phyloP scores from a whole-genome alignment of 148 eudicot species.

The Vaccinium myrtillus region DNA sequence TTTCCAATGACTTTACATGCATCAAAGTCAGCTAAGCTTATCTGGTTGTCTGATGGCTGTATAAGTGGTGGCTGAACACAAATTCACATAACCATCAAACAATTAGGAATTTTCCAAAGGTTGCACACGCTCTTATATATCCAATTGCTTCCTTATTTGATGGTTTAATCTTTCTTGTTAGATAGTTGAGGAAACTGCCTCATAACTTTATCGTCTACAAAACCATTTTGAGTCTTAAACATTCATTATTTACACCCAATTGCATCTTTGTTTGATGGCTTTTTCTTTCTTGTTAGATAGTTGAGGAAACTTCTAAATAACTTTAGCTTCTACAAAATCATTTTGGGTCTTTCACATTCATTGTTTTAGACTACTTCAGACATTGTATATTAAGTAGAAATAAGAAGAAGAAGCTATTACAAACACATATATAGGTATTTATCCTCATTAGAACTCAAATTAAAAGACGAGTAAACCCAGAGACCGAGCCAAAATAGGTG shows the following conservation, averaged over 20 bases:
- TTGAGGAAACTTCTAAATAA: not conserved
- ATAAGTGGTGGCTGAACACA: slow-evolving; percentile 75
- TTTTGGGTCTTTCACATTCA: not conserved
- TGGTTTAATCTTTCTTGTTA: not conserved
- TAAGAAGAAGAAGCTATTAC: not conserved
- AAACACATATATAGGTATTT: not conserved
- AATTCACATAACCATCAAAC: slow-evolving; percentile 6
- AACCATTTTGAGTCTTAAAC: not conserved
- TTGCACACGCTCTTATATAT: not conserved
- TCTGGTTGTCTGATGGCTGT: slow-evolving; percentile 83
- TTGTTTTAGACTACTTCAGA: slow-evolving; percentile 9
- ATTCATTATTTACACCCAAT: not conserved
- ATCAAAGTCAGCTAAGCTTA: slow-evolving; percentile 93
- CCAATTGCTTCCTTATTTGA: not conserved
- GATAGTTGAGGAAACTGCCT: not conserved
- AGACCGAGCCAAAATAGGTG: not conserved
- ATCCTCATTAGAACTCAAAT: not conserved
- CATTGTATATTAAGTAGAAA: not conserved
- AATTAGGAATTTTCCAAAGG: not conserved
- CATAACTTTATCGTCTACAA: not conserved
- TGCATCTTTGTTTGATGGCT: too few species aligned
- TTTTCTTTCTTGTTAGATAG: too few species aligned
- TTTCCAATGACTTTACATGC: slow-evolving; percentile 86
- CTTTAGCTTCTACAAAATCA: not conserved
- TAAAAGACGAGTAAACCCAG: not conserved